Evolutionary conservation across 257 asterid species (phyloP).

Genomic region (Jasminum sambac): DNA sequence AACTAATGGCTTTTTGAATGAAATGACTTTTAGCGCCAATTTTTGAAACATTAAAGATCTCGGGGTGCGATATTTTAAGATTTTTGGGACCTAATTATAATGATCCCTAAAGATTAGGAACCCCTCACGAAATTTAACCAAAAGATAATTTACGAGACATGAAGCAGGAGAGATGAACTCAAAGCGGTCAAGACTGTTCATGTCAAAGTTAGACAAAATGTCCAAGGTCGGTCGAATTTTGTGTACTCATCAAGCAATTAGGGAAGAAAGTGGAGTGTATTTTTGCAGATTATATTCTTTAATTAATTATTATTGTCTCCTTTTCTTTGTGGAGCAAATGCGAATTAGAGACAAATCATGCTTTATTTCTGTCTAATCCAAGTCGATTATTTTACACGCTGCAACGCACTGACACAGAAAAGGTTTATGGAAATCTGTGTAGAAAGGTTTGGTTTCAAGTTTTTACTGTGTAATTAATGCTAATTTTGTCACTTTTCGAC

Average conservation of each 20-base stretch:
- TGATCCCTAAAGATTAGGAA: no score
- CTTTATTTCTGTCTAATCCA: not conserved
- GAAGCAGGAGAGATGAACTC: no score
- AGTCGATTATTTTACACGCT: not conserved
- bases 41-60: no score
- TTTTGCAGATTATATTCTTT: not conserved
- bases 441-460: not conserved
- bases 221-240: not conserved
- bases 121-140: no score
- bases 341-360: not conserved
- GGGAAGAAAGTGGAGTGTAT: not conserved
- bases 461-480: slow-evolving; percentile 5
- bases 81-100: no score
- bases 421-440: not conserved
- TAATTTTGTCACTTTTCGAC: slow-evolving; percentile 1
- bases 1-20: no score
- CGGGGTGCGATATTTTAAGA: no score
- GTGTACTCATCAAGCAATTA: not conserved
- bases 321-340: not conserved
- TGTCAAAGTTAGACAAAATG: not conserved
- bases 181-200: no score
- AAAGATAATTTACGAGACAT: no score
- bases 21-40: no score
- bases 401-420: not conserved
- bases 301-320: not conserved